These are phyloP conservation scores for Beauveria varroae DNA, from an alignment of 2,329 filamentous ascomycete species.

Conservation along the genomic window DNA sequence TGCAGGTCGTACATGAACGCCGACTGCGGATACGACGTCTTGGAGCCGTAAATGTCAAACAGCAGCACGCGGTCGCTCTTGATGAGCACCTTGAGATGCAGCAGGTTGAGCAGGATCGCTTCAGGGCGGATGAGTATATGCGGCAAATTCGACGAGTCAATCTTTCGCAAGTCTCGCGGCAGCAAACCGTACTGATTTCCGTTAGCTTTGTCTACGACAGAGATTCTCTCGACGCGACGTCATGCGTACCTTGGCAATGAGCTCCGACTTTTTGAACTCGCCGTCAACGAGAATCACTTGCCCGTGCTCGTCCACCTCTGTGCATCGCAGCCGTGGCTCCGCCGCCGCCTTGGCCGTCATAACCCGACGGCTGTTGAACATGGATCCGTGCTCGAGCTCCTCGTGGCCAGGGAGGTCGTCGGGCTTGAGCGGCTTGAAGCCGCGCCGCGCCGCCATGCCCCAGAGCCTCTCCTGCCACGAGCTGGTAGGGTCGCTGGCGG, in stretches of 20 bases:
- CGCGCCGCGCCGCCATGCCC: constrained; percentile 31
- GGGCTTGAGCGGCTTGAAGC: constrained; percentile 38
- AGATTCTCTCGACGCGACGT: too few species aligned
- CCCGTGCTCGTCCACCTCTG: constrained; percentile 87
- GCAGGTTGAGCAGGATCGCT: constrained; percentile 87
- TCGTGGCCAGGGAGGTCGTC: constrained; percentile 46
- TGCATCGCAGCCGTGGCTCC: constrained; percentile 82
- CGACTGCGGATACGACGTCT: constrained; percentile 89
- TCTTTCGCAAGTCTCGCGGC: constrained; percentile 92
- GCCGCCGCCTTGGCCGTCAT: constrained; percentile 70
- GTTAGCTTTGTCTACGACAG: not conserved
- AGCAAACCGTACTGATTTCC: constrained; percentile 70
- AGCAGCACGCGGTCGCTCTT: constrained; percentile 91
- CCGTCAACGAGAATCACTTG: constrained; percentile 88
- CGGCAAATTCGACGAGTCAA: constrained; percentile 90
- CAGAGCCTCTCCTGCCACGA: constrained; percentile 45
- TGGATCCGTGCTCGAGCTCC: constrained; percentile 22
- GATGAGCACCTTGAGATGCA: constrained; percentile 94
- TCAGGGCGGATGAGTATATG: constrained; percentile 91
- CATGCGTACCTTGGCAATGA: constrained; percentile 74
- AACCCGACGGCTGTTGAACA: constrained; percentile 63
- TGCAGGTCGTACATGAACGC: constrained; percentile 97
- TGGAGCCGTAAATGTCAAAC: constrained; percentile 93
- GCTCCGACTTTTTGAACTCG: constrained; percentile 94
- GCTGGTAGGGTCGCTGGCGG: constrained; percentile 16